Evolutionary conservation across 148 eudicot species (phyloP).

Genomic region (Dysphania ambrosioides): DNA sequence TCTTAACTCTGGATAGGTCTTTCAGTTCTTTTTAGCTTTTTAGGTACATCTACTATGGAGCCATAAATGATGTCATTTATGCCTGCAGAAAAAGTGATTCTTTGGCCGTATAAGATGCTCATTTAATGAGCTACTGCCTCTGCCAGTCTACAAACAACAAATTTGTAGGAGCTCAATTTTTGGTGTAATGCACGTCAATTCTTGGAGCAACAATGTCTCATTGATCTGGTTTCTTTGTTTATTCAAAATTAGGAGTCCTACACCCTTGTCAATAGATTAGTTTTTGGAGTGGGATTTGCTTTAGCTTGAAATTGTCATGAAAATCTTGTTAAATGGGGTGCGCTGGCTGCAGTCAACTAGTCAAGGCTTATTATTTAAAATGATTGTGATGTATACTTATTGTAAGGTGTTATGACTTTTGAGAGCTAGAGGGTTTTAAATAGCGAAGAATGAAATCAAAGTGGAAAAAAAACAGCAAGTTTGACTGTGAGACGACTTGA

Average conservation of each 20-base stretch:
- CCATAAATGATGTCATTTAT: neutral
- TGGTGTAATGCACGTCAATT: neutral
- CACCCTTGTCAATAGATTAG: neutral
- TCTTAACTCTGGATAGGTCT: neutral
- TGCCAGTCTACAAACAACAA: neutral
- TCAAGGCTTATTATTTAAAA: too few species aligned
- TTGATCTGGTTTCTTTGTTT: neutral
- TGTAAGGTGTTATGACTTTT: too few species aligned
- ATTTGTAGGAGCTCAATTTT: neutral
- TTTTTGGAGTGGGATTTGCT: neutral
- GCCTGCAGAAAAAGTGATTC: neutral
- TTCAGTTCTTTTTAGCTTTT: neutral
- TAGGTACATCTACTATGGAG: neutral
- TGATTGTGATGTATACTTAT: too few species aligned
- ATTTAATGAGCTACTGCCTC: neutral
- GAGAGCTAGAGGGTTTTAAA: too few species aligned
- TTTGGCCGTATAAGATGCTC: neutral
- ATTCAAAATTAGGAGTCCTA: neutral
- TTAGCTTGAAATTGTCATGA: neutral
- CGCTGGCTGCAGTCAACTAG: too few species aligned
- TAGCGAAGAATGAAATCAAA: too few species aligned
- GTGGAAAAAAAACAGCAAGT: too few species aligned
- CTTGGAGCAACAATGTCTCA: too few species aligned
- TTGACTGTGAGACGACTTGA: too few species aligned
- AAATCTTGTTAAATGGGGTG: too few species aligned